Conservation (phyloP, 1,284 basidiomycete genomes). For the Malassezia sp. region DNA sequence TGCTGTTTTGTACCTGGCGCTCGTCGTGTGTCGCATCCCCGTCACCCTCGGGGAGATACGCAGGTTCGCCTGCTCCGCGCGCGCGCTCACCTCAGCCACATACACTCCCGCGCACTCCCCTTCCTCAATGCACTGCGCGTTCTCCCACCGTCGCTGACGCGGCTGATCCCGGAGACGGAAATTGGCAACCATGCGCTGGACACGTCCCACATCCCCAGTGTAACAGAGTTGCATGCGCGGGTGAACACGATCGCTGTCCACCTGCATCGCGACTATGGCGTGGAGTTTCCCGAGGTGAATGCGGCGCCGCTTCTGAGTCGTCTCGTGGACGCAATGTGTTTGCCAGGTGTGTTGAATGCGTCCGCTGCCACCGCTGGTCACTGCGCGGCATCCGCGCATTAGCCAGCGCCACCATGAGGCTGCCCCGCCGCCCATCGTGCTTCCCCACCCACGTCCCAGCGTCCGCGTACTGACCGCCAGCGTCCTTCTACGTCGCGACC, state of each 20-base stretch:
- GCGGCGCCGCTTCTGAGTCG: constrained; percentile 69
- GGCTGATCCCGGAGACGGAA: constrained; percentile 53
- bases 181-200: constrained; percentile 22
- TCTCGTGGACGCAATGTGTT: constrained; percentile 57
- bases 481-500: constrained; percentile 49
- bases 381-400: too few relatives aligned
- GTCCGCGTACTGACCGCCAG: constrained; percentile 66
- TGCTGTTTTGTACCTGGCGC: constrained; percentile 12
- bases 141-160: constrained; percentile 58
- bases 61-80: background rate
- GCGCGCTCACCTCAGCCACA: constrained; percentile 6
- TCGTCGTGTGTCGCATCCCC: constrained; percentile 10
- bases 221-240: constrained; percentile 55
- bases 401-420: too few relatives aligned
- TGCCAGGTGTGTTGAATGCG: too few relatives aligned
- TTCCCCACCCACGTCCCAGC: too few relatives aligned
- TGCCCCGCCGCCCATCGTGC: too few relatives aligned
- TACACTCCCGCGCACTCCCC: constrained; percentile 52
- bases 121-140: constrained; percentile 64
- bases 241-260: constrained; percentile 57
- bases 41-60: constrained; percentile 11
- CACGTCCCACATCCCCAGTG: constrained; percentile 56
- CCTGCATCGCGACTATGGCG: constrained; percentile 52
- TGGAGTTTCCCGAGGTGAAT: constrained; percentile 68
- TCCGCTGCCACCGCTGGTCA: too few relatives aligned